Conservation (phyloP, 305 asterid species). For the Solanum hybrid region DNA sequence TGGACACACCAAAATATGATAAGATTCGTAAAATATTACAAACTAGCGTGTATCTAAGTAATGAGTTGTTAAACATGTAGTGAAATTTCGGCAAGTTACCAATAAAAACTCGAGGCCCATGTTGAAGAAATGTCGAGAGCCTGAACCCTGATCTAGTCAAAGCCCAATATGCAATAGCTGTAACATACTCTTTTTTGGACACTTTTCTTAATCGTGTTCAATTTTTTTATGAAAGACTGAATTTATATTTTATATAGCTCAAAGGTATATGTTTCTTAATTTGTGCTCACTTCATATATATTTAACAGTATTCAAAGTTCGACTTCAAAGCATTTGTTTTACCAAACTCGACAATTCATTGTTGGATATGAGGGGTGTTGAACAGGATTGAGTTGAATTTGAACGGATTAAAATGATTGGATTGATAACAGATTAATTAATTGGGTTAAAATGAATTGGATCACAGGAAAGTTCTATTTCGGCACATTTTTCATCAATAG, state of each 20-base stretch:
- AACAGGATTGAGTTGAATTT: neutral
- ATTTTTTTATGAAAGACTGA: neutral
- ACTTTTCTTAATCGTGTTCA: neutral
- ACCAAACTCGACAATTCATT: neutral
- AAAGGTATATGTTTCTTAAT: neutral
- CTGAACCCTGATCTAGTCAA: neutral
- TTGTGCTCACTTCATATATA: neutral
- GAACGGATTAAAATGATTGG: neutral
- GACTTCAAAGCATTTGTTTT: neutral
- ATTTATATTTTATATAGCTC: neutral
- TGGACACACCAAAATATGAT: neutral
- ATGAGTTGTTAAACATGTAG: neutral
- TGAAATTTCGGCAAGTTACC: neutral
- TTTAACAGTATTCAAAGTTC: neutral
- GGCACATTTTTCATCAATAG: neutral
- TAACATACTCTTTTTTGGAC: neutral
- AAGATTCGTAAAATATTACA: too few species aligned
- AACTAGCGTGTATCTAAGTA: neutral
- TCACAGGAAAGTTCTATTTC: neutral
- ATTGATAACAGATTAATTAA: neutral
- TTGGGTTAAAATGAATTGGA: neutral
- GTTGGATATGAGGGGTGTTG: neutral
- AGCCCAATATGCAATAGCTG: neutral
- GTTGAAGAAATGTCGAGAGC: neutral
- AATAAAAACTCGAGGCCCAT: neutral